phyloP scores from a whole-genome alignment of 192 early-diverging fungal genomes.

The Coemansia reversa region DNA sequence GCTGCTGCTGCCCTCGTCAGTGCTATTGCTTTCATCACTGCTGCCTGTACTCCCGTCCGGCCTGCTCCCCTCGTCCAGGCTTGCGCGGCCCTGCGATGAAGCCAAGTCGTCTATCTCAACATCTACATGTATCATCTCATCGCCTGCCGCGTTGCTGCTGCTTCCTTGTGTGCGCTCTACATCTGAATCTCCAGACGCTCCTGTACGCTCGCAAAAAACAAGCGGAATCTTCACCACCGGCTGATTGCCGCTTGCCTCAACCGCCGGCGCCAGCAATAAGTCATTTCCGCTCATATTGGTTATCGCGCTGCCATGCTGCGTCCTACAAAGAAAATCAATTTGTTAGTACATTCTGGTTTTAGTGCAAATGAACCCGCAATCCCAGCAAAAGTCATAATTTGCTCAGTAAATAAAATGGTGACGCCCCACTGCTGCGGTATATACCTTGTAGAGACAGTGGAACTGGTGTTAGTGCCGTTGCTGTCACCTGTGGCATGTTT shows the following conservation, averaged over 20 bases:
- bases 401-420: neutral
- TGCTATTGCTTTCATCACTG: neutral
- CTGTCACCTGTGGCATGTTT: neutral
- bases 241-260: constrained; percentile 7
- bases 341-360: neutral
- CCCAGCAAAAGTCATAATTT: neutral
- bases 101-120: neutral
- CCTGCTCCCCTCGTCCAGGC: neutral
- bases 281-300: neutral
- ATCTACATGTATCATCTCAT: neutral
- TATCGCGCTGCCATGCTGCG: constrained; percentile 5
- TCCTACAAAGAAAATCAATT: constrained; percentile 8
- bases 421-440: neutral
- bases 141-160: neutral
- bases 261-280: constrained; percentile 13
- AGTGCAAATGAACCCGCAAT: neutral
- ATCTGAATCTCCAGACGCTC: neutral
- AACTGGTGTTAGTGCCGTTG: neutral
- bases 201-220: constrained; percentile 4
- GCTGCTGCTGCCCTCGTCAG: constrained; percentile 2
- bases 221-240: neutral
- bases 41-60: neutral
- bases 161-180: neutral
- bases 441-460: constrained; percentile 12
- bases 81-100: neutral